phyloP scores from a whole-genome alignment of 108 stramenopile species.

The Stephanodiscus minutulus region DNA sequence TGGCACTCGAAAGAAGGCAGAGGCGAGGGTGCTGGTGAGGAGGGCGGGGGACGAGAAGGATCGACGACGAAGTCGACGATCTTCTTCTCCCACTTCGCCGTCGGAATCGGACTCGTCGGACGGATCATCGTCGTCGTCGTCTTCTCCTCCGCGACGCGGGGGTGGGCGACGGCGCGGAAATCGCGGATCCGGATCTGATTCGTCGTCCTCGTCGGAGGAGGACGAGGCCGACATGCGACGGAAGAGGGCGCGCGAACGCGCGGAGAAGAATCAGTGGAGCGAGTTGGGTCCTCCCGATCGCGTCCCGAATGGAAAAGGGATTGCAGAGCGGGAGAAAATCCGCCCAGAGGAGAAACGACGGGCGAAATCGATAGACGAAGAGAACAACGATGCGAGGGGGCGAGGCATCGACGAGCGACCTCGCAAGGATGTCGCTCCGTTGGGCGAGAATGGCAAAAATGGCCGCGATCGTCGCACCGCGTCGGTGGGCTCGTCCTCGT shows the following conservation, averaged over 20 bases:
- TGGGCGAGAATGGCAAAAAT: neutral
- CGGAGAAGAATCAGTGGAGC: conserved; percentile 3
- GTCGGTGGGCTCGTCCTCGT: neutral
- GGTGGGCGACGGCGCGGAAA: conserved; percentile 25
- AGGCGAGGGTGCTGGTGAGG: conserved; percentile 40
- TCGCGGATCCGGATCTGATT: conserved; percentile 17
- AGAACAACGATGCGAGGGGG: neutral
- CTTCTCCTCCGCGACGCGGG: conserved; percentile 22
- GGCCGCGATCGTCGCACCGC: neutral
- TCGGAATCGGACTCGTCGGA: conserved; percentile 15
- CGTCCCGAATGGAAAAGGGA: neutral
- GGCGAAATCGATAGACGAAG: neutral
- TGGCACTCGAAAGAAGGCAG: conserved; percentile 24
- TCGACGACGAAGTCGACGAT: conserved; percentile 26
- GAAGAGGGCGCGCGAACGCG: conserved; percentile 29
- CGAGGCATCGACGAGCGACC: neutral
- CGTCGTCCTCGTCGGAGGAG: conserved; percentile 41
- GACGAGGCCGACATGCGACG: conserved; percentile 48
- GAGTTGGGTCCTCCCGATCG: neutral
- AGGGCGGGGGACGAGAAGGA: conserved; percentile 25
- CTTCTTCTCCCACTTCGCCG: conserved; percentile 33
- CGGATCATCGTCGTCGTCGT: conserved; percentile 29
- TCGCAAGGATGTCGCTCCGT: neutral
- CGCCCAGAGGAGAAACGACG: neutral
- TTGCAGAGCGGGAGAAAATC: neutral